These are phyloP conservation scores for Solanum aculeatissimum DNA, from an alignment of 305 asterid species.

Conservation along the genomic window DNA sequence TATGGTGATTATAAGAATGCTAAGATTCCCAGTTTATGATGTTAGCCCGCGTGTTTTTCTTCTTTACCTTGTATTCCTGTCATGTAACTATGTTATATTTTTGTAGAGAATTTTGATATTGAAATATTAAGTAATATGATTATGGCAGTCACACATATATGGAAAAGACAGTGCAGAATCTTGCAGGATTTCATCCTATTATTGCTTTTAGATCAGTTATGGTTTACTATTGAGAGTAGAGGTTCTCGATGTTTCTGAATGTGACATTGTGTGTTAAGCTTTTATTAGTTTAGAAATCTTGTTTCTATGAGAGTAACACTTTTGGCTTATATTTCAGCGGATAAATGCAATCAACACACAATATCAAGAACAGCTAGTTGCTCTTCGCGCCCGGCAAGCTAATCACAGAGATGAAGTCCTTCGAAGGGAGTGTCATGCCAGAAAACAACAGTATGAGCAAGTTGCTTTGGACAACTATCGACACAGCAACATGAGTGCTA, in stretches of 20 bases:
- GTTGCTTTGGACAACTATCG: constrained; percentile 49
- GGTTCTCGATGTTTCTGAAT: background rate
- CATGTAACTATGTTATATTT: background rate
- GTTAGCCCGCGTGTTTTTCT: background rate
- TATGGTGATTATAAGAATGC: background rate
- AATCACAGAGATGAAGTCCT: constrained; percentile 69
- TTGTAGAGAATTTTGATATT: background rate
- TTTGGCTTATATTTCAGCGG: constrained; percentile 29
- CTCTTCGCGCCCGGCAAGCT: constrained; percentile 66
- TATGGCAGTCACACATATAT: background rate
- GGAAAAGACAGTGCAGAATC: background rate
- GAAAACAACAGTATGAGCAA: constrained; percentile 75
- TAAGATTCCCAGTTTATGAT: background rate
- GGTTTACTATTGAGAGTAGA: background rate
- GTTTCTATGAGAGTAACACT: background rate
- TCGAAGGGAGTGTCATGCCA: constrained; percentile 62
- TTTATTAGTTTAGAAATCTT: background rate
- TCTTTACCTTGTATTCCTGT: background rate
- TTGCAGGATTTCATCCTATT: background rate
- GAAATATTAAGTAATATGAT: background rate
- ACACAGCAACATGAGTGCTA: constrained; percentile 23
- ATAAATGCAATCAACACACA: constrained; percentile 58
- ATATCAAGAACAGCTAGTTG: constrained; percentile 67
- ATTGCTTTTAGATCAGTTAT: background rate
- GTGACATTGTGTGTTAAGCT: background rate